Percentiles rank a stretch among this genome's conserved stretches.
Evolutionary conservation across 2,329 filamentous ascomycete species (phyloP).

Genomic region (Exutisphaerella laricina): DNA sequence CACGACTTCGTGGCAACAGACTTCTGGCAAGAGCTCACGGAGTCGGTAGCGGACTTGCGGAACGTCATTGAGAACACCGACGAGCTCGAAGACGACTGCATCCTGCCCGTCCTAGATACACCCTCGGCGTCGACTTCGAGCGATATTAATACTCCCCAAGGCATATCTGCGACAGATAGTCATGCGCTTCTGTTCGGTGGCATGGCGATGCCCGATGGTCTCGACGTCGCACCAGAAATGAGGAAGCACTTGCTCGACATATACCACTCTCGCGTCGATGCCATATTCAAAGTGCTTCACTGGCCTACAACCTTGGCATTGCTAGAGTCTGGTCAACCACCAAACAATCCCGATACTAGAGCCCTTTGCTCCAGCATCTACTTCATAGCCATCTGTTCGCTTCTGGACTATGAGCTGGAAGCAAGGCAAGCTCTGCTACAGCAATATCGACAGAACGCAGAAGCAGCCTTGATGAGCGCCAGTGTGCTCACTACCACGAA

Average conservation of each 20-base stretch:
- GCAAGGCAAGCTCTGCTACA: background rate
- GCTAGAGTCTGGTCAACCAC: background rate
- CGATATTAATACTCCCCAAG: background rate
- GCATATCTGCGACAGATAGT: background rate
- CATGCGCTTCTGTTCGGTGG: constrained; percentile 2
- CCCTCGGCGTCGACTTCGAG: background rate
- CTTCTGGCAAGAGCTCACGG: constrained; percentile 10
- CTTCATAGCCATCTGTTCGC: constrained; percentile 9
- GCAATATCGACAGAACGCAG: background rate
- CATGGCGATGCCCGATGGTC: background rate
- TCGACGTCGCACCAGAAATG: background rate
- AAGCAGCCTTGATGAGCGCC: constrained; percentile 1
- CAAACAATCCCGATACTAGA: background rate
- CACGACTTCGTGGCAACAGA: constrained; percentile 7
- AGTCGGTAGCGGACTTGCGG: constrained; percentile 8
- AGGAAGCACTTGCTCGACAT: constrained; percentile 1
- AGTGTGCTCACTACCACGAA: constrained; percentile 3
- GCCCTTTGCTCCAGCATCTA: constrained; percentile 8
- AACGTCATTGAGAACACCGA: constrained; percentile 9
- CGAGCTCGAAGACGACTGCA: background rate
- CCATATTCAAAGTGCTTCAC: constrained; percentile 12
- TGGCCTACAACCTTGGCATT: constrained; percentile 6
- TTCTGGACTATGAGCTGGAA: constrained; percentile 8
- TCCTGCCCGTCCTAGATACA: background rate
- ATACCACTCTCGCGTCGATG: constrained; percentile 9